Evolutionary conservation across 352 stramenopile genomes (phyloP).

Genomic region (Pythium periplocum): DNA sequence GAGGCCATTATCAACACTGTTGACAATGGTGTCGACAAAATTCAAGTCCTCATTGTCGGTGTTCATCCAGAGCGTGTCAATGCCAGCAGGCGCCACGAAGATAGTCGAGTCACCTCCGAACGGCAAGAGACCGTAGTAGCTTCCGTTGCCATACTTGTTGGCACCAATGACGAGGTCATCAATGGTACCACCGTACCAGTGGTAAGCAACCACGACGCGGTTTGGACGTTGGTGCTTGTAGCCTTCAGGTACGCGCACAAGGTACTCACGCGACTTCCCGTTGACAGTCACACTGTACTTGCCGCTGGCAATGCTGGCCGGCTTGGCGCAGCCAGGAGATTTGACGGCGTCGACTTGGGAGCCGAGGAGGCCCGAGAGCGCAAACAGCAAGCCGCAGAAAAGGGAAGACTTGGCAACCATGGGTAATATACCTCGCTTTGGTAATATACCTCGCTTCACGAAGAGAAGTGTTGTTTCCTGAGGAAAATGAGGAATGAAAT

Average conservation of each 20-base stretch:
- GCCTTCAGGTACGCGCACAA: conserved; percentile 19
- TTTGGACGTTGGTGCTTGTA: conserved; percentile 13
- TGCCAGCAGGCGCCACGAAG: conserved; percentile 21
- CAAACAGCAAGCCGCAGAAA: background rate
- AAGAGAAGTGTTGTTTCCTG: no score
- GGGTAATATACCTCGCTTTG: no score
- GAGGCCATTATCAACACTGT: conserved; percentile 15
- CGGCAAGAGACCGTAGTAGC: conserved; percentile 24
- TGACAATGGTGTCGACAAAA: conserved; percentile 18
- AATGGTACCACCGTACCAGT: conserved; percentile 24
- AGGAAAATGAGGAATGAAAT: no score
- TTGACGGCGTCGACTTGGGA: background rate
- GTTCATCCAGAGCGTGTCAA: conserved; percentile 22
- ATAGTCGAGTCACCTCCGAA: conserved; percentile 18
- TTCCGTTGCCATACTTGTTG: conserved; percentile 24
- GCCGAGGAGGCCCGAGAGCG: background rate
- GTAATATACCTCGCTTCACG: no score
- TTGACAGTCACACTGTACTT: conserved; percentile 22
- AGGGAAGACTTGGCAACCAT: background rate
- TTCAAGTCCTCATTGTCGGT: conserved; percentile 20
- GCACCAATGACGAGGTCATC: conserved; percentile 17
- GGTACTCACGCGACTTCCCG: conserved; percentile 21
- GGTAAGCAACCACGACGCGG: conserved; percentile 22
- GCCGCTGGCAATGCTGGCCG: conserved; percentile 14
- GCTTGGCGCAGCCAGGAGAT: background rate